Evolutionary conservation across 106 monocot genomes (phyloP).

Genomic region (Dendrobium officinale): DNA sequence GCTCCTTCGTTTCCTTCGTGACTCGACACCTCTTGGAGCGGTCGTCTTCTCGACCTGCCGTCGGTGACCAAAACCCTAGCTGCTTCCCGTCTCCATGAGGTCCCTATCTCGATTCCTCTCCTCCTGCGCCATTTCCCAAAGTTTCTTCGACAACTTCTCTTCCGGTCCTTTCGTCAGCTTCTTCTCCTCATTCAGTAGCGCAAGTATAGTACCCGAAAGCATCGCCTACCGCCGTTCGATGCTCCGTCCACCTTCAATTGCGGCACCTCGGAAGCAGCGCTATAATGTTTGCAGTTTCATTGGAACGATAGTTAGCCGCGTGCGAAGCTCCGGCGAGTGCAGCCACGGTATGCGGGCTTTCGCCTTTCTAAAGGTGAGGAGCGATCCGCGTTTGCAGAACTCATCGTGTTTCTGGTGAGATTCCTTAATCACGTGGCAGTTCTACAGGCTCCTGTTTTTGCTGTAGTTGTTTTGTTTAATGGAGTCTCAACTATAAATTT

Average conservation of each 20-base stretch:
- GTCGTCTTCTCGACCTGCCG: not conserved
- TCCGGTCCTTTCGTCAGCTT: not conserved
- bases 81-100: slow-evolving; percentile 4
- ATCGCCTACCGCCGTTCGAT: slow-evolving; percentile 27
- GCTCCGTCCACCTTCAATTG: slow-evolving; percentile 32
- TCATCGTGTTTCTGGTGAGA: slow-evolving; percentile 35
- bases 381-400: not conserved
- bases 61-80: slow-evolving; percentile 9
- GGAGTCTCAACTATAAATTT: no score
- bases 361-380: slow-evolving; percentile 47
- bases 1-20: no score
- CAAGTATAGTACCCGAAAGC: slow-evolving; percentile 11
- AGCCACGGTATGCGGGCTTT: slow-evolving; percentile 9
- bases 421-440: not conserved
- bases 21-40: no score
- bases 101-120: slow-evolving; percentile 1
- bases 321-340: not conserved
- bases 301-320: slow-evolving; percentile 32
- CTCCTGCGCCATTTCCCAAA: not conserved
- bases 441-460: not conserved
- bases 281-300: slow-evolving; percentile 57
- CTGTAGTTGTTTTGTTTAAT: not conserved
- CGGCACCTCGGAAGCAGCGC: not conserved
- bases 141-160: slow-evolving; percentile 6
- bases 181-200: not conserved